phyloP scores from a whole-genome alignment of 2,329 filamentous ascomycete genomes.

The Trichophyton rubrum region DNA sequence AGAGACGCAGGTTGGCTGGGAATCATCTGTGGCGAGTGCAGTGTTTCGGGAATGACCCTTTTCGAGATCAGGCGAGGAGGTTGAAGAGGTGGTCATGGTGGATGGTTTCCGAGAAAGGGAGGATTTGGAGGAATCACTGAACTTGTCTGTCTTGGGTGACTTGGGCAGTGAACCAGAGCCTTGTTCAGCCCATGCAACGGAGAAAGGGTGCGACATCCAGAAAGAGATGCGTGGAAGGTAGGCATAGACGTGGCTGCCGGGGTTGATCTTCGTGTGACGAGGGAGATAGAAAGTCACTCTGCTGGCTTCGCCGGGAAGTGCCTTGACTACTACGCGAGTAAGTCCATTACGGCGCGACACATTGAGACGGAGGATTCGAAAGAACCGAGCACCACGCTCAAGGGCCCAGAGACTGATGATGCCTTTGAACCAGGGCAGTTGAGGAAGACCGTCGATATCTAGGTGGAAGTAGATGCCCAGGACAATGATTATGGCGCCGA shows the following conservation, averaged over 20 bases:
- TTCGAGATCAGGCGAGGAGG: constrained; percentile 19
- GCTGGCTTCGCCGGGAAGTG: constrained; percentile 48
- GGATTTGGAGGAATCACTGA: not conserved
- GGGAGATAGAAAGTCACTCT: constrained; percentile 49
- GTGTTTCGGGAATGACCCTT: constrained; percentile 19
- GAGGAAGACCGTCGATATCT: constrained; percentile 29
- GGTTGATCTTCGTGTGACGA: constrained; percentile 40
- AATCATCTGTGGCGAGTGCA: constrained; percentile 10
- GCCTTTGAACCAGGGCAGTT: constrained; percentile 28
- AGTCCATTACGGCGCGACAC: constrained; percentile 36
- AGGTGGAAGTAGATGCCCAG: constrained; percentile 36
- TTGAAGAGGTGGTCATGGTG: constrained; percentile 1
- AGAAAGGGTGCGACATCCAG: constrained; percentile 41
- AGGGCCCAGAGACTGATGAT: constrained; percentile 29
- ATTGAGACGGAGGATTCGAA: constrained; percentile 43
- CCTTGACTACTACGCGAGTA: constrained; percentile 45
- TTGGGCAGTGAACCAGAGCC: constrained; percentile 18
- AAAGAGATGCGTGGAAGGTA: constrained; percentile 42
- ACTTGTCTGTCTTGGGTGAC: constrained; percentile 7
- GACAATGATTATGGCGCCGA: constrained; percentile 32
- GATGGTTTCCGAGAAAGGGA: not conserved
- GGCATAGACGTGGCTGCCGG: constrained; percentile 49
- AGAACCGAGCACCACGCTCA: constrained; percentile 36
- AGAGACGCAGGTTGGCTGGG: constrained; percentile 34
- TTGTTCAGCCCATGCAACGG: constrained; percentile 35